Percentiles rank a stretch among this genome's conserved stretches.
Evolutionary conservation across 2,329 filamentous ascomycete genomes (phyloP).

Genomic region (Trematosphaeria pertusa): DNA sequence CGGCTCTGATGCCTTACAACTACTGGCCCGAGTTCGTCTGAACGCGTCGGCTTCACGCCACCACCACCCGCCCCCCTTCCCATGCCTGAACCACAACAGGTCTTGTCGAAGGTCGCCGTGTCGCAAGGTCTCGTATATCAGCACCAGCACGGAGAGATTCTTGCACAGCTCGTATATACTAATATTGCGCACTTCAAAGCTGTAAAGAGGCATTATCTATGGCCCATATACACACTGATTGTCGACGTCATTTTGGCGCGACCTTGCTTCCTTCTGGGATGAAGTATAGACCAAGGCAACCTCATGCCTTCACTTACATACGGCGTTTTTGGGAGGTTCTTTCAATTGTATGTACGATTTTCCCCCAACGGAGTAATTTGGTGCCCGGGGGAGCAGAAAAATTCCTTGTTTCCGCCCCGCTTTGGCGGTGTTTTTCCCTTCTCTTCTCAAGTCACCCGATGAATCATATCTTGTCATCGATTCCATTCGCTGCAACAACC

Average conservation of each 20-base stretch:
- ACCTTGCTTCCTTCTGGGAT: too few species aligned
- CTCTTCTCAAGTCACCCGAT: not conserved
- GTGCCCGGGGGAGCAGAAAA: not conserved
- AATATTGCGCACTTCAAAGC: too few species aligned
- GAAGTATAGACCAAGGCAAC: too few species aligned
- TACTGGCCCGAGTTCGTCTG: constrained; percentile 59
- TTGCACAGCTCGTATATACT: not conserved
- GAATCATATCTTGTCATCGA: not conserved
- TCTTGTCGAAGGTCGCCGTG: constrained; percentile 18
- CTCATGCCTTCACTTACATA: too few species aligned
- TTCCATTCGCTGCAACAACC: not conserved
- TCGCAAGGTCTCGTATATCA: constrained; percentile 10
- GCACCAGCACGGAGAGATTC: too few species aligned
- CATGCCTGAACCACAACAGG: constrained; percentile 7
- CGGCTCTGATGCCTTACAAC: constrained; percentile 57
- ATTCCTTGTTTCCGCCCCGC: not conserved
- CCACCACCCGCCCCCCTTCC: constrained; percentile 12
- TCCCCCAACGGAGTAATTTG: not conserved
- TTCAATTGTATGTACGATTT: not conserved
- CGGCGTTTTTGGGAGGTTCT: not conserved
- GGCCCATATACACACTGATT: too few species aligned
- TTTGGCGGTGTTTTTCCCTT: constrained; percentile 4
- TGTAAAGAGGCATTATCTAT: too few species aligned
- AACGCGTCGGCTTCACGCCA: constrained; percentile 14
- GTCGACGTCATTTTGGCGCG: too few species aligned